A percentile compares a stretch with the other conserved stretches of the same genome.
Conservation (phyloP, 345 rosid species). For the Rhodamnia rubescens region DNA sequence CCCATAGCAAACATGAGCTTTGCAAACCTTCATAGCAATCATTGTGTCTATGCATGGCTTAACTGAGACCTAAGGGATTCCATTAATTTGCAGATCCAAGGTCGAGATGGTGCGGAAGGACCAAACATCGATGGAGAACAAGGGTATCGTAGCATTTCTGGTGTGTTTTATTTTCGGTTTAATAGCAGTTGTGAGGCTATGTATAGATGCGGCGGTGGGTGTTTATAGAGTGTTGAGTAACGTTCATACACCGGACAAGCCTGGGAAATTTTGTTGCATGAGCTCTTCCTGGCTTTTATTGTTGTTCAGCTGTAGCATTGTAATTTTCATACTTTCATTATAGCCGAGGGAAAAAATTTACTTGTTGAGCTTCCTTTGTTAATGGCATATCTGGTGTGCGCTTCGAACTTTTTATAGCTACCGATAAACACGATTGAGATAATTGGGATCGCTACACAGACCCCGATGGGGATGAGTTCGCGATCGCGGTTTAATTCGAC, state of each 20-base stretch:
- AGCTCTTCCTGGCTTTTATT: constrained; percentile 48
- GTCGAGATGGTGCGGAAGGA: constrained; percentile 38
- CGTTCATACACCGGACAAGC: constrained; percentile 12
- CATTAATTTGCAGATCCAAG: constrained; percentile 27
- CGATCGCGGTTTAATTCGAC: background rate
- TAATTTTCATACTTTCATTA: constrained; percentile 37
- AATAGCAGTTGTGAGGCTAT: constrained; percentile 34
- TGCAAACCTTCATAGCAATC: background rate
- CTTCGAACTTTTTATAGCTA: background rate
- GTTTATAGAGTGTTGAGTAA: constrained; percentile 13
- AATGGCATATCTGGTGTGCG: background rate
- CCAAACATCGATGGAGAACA: constrained; percentile 61
- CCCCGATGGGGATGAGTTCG: background rate
- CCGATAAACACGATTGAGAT: background rate
- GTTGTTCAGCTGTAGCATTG: constrained; percentile 30
- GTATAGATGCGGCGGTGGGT: constrained; percentile 29
- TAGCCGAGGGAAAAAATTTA: constrained; percentile 3
- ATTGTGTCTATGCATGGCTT: background rate
- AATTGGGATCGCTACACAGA: background rate
- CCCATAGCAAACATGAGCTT: background rate
- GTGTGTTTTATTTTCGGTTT: constrained; percentile 46
- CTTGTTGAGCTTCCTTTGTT: background rate
- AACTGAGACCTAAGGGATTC: background rate
- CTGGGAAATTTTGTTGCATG: constrained; percentile 49
- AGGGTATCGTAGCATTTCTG: constrained; percentile 58